Conservation (phyloP, 768 basidiomycete genomes). For the Boletus rubroflammeus region DNA sequence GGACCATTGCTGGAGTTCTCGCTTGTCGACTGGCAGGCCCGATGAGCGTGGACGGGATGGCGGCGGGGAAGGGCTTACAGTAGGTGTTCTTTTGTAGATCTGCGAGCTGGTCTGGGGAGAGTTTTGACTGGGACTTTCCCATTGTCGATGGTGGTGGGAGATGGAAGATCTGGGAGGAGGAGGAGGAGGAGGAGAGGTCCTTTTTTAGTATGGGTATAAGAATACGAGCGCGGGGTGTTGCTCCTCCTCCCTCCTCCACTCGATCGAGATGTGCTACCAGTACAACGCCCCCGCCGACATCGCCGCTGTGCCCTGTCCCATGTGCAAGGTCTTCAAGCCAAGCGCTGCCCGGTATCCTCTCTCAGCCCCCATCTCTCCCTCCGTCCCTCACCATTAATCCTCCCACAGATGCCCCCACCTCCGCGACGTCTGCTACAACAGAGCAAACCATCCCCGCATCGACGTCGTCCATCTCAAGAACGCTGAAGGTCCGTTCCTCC, state of each 20-base stretch:
- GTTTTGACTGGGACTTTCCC: constrained; percentile 97
- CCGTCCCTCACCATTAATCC: constrained; percentile 22
- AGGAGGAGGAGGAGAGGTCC: constrained; percentile 11
- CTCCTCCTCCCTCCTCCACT: constrained; percentile 25
- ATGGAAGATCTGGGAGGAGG: constrained; percentile 2
- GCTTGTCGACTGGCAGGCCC: constrained; percentile 78
- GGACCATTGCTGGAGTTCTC: constrained; percentile 93
- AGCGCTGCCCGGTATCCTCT: constrained; percentile 48
- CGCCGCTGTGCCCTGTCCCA: constrained; percentile 65
- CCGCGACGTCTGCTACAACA: constrained; percentile 73
- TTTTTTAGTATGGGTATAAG: constrained; percentile 35
- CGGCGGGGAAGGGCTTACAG: constrained; percentile 50
- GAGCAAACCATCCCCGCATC: constrained; percentile 66
- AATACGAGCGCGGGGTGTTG: constrained; percentile 18
- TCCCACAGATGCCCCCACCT: constrained; percentile 67
- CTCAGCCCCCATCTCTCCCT: constrained; percentile 4
- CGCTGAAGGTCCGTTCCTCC: constrained; percentile 65
- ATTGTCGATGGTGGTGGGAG: constrained; percentile 45
- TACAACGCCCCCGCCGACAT: constrained; percentile 65
- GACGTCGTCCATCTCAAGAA: constrained; percentile 81
- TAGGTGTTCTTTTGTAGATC: constrained; percentile 98
- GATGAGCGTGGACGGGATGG: constrained; percentile 17
- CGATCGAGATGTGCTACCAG: constrained; percentile 61
- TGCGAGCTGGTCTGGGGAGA: constrained; percentile 88
- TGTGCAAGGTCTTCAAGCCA: constrained; percentile 80